Base-by-base conservation (phyloP, 2,329 filamentous ascomycete genomes). In the Trichoderma endophyticum region DNA sequence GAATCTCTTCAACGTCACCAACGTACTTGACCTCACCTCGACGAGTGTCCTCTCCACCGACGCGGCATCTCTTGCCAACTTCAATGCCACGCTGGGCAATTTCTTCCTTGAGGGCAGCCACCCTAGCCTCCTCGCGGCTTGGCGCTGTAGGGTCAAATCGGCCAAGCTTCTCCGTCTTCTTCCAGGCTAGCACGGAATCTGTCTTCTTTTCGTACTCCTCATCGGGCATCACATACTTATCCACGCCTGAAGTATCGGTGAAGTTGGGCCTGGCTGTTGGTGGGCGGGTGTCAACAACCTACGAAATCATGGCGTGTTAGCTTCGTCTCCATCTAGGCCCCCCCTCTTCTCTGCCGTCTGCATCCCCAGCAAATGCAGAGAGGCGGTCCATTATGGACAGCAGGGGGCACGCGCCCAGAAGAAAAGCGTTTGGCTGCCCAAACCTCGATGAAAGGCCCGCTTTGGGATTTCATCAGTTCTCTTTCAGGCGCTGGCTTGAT, bases 121-220 rank as follows among this genome's bases (percentile, higher is more conserved):
- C 84, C 80, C 93, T 93, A 74, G 93, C 88, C 79, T 93, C 86
- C 79, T 94, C 91, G 26, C 92, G 88, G 73, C 86, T 89, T 21
- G 92, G 90, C 8, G 94, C 93, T 76, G 91, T 87, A 14, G 96
- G 96, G 79, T 98, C 94, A 82, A 99, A 99, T 43, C 96, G 93
- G 65, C 96, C 96, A n/a, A 98, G 89, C 80, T 97, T 95, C 81
- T 97, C 91, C n/a, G 90, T 85, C 83, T 93, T 95, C 84, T 99
- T 99, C 94, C 94, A 98, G 6, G 95, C 93, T 28, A 98, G 88
- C 15, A 99, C 96, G 4, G 92, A 95, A 82, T 98, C 93, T 57
- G 90, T 86, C 79, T 95, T 94, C 78, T 90, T 89, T 80, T 94
- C 94, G 83, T 99, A 99, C 79, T 95, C 92, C 64, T 91, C 87